Percentiles rank a stretch among this genome's conserved stretches.
These are phyloP conservation scores for Podila clonocystis DNA, from an alignment of 192 early-diverging fungal genomes.

Conservation along the genomic window DNA sequence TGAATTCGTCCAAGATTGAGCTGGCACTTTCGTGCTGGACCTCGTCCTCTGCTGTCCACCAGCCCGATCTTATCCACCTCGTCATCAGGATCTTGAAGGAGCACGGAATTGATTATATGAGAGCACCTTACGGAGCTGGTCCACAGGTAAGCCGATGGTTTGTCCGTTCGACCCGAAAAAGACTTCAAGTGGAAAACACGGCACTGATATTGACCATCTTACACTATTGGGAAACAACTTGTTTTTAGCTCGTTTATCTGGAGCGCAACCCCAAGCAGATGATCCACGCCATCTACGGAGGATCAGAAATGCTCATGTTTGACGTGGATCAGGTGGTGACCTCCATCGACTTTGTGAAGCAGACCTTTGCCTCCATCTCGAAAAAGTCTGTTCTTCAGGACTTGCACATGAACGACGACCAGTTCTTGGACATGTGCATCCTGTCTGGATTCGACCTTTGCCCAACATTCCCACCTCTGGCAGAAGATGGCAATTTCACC, in stretches of 20 bases:
- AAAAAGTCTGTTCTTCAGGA: constrained; percentile 70
- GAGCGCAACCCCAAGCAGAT: constrained; percentile 73
- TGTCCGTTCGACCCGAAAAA: neutral
- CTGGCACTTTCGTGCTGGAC: constrained; percentile 68
- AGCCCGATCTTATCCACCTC: constrained; percentile 70
- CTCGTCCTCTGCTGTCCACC: constrained; percentile 59
- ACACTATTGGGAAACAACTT: neutral
- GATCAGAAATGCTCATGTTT: constrained; percentile 80
- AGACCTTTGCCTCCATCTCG: constrained; percentile 69
- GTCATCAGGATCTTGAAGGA: constrained; percentile 76
- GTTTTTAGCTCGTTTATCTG: constrained; percentile 73
- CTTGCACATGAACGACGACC: constrained; percentile 70
- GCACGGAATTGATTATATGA: constrained; percentile 75
- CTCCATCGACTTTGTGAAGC: constrained; percentile 70
- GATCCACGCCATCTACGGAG: constrained; percentile 76
- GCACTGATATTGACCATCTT: neutral
- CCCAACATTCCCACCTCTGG: constrained; percentile 76
- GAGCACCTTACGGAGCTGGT: constrained; percentile 84
- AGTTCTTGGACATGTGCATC: constrained; percentile 83
- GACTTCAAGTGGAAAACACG: neutral
- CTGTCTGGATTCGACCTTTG: constrained; percentile 83
- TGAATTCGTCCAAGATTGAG: constrained; percentile 66
- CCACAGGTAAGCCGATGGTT: constrained; percentile 61
- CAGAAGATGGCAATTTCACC: constrained; percentile 62
- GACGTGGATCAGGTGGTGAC: constrained; percentile 79